These are phyloP conservation scores for Nemania abortiva DNA, from an alignment of 2,329 filamentous ascomycete genomes.

Conservation along the genomic window DNA sequence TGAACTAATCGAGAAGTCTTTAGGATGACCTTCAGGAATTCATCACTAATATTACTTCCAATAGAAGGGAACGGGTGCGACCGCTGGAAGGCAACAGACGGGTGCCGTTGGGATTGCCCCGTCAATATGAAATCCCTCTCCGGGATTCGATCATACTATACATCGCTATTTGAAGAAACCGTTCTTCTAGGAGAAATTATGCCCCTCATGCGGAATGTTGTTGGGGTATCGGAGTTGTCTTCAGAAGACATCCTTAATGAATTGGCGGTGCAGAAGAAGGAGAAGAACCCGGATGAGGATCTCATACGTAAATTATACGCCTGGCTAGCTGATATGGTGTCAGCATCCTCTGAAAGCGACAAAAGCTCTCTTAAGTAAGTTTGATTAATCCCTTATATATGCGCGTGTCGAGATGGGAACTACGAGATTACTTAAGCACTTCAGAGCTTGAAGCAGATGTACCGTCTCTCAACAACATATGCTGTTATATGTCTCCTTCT, in stretches of 20 bases:
- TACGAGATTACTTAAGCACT: not conserved
- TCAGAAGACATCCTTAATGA: slow-evolving; percentile 16
- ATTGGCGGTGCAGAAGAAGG: slow-evolving; percentile 9
- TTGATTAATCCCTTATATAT: not conserved
- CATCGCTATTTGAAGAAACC: not conserved
- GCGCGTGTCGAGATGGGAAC: not conserved
- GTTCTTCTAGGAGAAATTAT: not conserved
- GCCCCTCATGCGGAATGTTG: slow-evolving; percentile 9
- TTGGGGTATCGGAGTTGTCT: slow-evolving; percentile 12
- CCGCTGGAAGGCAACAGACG: slow-evolving; percentile 11
- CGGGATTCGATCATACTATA: slow-evolving; percentile 13
- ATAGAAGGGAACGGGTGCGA: not conserved
- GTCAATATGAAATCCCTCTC: slow-evolving; percentile 16
- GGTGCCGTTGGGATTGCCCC: slow-evolving; percentile 21
- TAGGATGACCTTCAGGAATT: no score
- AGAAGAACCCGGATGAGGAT: not conserved
- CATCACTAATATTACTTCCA: slow-evolving; percentile 11
- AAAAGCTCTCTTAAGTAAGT: slow-evolving; percentile 15
- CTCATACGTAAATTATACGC: slow-evolving; percentile 19
- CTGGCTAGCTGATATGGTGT: not conserved
- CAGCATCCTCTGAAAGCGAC: not conserved
- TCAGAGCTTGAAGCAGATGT: not conserved
- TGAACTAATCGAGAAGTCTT: no score
- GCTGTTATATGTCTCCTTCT: no score
- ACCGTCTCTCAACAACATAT: no score